phyloP scores from a whole-genome alignment of 495 filamentous ascomycete genomes.

The Hypoxylon fragiforme region DNA sequence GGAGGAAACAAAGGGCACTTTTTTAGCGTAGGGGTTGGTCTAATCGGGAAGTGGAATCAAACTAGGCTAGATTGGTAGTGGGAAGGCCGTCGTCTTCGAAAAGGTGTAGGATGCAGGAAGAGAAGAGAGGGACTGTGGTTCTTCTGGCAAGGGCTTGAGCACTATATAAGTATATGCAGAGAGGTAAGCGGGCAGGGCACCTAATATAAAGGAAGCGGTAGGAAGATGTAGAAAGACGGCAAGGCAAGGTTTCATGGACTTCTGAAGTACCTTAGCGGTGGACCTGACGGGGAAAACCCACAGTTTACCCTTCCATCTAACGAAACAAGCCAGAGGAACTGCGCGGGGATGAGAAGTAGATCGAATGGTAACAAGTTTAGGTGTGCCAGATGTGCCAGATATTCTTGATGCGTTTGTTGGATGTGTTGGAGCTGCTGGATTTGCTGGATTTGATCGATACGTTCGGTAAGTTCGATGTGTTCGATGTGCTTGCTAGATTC shows the following conservation, averaged over 20 bases:
- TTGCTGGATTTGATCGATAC: no score
- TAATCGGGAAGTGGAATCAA: not conserved
- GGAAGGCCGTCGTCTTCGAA: constrained; percentile 24
- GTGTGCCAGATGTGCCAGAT: constrained; percentile 13
- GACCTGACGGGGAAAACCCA: constrained; percentile 16
- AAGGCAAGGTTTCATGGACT: constrained; percentile 27
- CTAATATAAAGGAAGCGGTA: no score
- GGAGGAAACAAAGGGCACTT: constrained; percentile 4
- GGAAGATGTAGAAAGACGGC: constrained; percentile 17
- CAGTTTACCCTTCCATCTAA: constrained; percentile 27
- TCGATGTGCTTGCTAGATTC: no score
- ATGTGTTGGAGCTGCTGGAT: no score
- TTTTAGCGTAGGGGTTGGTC: constrained; percentile 9
- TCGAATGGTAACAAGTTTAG: not conserved
- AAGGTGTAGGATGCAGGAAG: constrained; percentile 16
- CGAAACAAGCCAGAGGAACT: constrained; percentile 3
- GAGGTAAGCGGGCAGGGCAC: no score
- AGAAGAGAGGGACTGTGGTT: not conserved
- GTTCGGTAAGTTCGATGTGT: no score
- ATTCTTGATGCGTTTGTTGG: no score
- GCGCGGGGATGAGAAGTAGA: not conserved
- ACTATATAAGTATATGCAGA: constrained; percentile 17
- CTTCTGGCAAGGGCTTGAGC: constrained; percentile 27
- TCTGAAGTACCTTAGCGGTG: constrained; percentile 23
- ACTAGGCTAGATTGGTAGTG: not conserved